These are phyloP conservation scores for Melaleuca quinquenervia DNA, from an alignment of 345 rosid genomes.

Conservation along the genomic window DNA sequence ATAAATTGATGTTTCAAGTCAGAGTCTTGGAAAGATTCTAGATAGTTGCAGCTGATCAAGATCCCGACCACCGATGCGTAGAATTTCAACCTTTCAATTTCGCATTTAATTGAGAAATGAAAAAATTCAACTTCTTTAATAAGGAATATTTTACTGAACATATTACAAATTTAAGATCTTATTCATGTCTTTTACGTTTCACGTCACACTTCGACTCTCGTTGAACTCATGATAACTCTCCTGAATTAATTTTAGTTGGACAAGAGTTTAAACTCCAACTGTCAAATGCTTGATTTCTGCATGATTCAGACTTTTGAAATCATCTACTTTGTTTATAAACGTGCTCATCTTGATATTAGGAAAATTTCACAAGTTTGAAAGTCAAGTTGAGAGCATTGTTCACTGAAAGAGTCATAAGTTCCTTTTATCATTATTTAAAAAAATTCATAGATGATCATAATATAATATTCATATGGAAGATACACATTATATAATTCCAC, in stretches of 20 bases:
- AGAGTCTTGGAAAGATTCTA: neutral
- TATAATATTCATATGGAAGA: too few species aligned
- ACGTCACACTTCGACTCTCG: neutral
- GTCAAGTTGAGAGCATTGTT: too few species aligned
- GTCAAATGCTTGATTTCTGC: neutral
- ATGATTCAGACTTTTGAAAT: neutral
- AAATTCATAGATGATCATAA: too few species aligned
- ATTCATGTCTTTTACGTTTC: neutral
- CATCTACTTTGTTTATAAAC: neutral
- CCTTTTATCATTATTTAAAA: too few species aligned
- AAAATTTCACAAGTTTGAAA: neutral
- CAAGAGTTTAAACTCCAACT: too few species aligned
- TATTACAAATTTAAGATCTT: neutral
- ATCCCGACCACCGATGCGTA: neutral
- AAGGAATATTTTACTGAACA: neutral
- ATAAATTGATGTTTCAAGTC: neutral
- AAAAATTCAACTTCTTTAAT: neutral
- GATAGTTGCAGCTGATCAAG: neutral
- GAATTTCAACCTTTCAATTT: neutral
- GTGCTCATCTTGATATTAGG: neutral
- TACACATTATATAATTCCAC: too few species aligned
- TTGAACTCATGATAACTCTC: neutral
- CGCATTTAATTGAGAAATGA: neutral
- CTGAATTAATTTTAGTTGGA: neutral
- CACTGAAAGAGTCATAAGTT: too few species aligned